Conservation (phyloP, 441 rosid species). For the Eruca vesicaria region DNA sequence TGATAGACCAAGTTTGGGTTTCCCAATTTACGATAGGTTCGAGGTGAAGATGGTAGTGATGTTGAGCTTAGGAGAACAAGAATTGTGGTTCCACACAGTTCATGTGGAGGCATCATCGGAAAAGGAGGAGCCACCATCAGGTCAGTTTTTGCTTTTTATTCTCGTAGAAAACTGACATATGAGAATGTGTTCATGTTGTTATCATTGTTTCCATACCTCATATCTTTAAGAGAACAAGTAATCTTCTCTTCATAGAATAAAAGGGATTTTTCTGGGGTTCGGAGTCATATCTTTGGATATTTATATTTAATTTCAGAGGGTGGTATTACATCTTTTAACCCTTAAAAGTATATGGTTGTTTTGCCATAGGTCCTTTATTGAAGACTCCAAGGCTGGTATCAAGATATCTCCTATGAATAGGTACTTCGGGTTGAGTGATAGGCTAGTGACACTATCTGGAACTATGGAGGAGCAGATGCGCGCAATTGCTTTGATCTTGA, state of each 20-base stretch:
- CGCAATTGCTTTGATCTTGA: slow-evolving; percentile 71
- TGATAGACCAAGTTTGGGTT: background rate
- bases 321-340: background rate
- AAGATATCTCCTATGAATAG: slow-evolving; percentile 81
- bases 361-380: slow-evolving; percentile 71
- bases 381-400: slow-evolving; percentile 80
- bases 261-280: background rate
- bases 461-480: slow-evolving; percentile 79
- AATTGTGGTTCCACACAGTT: slow-evolving; percentile 73
- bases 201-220: background rate
- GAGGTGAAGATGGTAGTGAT: slow-evolving; percentile 42
- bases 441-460: slow-evolving; percentile 84
- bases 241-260: background rate
- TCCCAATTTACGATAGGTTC: slow-evolving; percentile 44
- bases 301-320: background rate
- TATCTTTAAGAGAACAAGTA: background rate
- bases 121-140: background rate
- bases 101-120: slow-evolving; percentile 45
- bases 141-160: background rate
- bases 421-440: slow-evolving; percentile 72
- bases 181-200: background rate
- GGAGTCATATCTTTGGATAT: background rate
- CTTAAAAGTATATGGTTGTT: background rate
- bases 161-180: background rate
- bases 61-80: slow-evolving; percentile 50